These are phyloP conservation scores for Schoenoplectus tabernaemontani DNA, from an alignment of 202 grass and related monocot species.

Conservation along the genomic window DNA sequence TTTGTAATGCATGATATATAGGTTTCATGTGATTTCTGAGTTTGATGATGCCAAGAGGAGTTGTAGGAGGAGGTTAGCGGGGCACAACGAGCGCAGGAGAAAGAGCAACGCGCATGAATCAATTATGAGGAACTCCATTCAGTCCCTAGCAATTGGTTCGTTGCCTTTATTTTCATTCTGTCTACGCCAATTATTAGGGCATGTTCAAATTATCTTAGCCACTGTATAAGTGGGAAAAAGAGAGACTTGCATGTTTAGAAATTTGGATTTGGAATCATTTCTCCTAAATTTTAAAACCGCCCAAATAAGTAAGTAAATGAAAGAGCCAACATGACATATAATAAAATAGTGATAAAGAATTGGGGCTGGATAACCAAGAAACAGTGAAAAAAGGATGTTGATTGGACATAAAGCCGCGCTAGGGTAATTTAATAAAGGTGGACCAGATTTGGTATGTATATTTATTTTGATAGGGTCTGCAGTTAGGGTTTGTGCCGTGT, in stretches of 20 bases:
- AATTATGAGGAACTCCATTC: conserved; percentile 38
- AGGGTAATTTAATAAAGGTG: not conserved
- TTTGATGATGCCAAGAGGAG: conserved; percentile 89
- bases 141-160: conserved; percentile 40
- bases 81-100: conserved; percentile 86
- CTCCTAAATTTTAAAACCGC: not conserved
- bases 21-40: conserved; percentile 92
- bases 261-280: not conserved
- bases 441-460: not conserved
- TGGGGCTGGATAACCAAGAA: not conserved
- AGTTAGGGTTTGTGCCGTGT: conserved; percentile 12
- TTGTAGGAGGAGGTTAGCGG: conserved; percentile 74
- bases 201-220: too few relatives aligned
- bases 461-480: not conserved
- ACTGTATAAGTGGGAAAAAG: too few relatives aligned
- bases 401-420: conserved; percentile 20
- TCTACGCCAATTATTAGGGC: too few relatives aligned
- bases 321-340: not conserved
- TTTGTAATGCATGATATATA: conserved; percentile 28
- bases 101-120: conserved; percentile 72
- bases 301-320: not conserved
- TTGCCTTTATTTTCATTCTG: too few relatives aligned
- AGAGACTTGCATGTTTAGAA: too few relatives aligned
- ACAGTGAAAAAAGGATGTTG: conserved; percentile 10
- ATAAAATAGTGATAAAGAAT: conserved; percentile 21